These are phyloP conservation scores for Umbelopsis ramanniana DNA, from an alignment of 192 early-diverging fungal species.

Conservation along the genomic window DNA sequence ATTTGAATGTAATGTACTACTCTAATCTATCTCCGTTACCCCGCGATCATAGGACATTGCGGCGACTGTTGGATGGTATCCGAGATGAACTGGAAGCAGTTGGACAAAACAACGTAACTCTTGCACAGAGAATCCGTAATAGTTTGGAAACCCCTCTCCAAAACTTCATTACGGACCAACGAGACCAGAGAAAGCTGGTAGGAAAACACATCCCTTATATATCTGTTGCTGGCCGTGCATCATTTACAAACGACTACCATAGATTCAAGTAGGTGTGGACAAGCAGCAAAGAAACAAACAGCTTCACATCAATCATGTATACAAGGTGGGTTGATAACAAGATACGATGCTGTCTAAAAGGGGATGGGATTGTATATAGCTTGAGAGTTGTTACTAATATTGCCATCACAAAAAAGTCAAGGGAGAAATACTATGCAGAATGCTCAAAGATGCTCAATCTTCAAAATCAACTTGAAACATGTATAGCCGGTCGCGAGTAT, in stretches of 20 bases:
- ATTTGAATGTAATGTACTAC: background rate
- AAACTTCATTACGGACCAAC: constrained; percentile 69
- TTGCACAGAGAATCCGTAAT: constrained; percentile 65
- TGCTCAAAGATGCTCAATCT: constrained; percentile 55
- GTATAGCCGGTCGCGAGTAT: constrained; percentile 23
- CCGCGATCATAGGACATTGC: constrained; percentile 48
- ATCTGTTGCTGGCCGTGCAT: background rate
- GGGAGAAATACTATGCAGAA: constrained; percentile 59
- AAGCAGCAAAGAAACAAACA: constrained; percentile 56
- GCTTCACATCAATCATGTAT: constrained; percentile 44
- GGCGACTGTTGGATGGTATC: constrained; percentile 59
- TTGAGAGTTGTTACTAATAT: background rate
- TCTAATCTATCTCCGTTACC: background rate
- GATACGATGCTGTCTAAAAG: background rate
- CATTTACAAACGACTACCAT: constrained; percentile 6
- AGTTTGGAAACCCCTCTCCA: constrained; percentile 66
- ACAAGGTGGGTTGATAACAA: constrained; percentile 39
- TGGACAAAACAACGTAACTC: constrained; percentile 62
- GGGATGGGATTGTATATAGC: background rate
- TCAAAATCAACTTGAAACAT: constrained; percentile 30
- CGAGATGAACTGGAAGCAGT: constrained; percentile 67
- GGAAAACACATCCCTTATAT: background rate
- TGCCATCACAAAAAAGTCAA: constrained; percentile 31
- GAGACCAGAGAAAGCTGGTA: constrained; percentile 63
- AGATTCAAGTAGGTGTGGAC: constrained; percentile 50